phyloP scores from a whole-genome alignment of 1,284 basidiomycete species.

The Meripilus lineatus region DNA sequence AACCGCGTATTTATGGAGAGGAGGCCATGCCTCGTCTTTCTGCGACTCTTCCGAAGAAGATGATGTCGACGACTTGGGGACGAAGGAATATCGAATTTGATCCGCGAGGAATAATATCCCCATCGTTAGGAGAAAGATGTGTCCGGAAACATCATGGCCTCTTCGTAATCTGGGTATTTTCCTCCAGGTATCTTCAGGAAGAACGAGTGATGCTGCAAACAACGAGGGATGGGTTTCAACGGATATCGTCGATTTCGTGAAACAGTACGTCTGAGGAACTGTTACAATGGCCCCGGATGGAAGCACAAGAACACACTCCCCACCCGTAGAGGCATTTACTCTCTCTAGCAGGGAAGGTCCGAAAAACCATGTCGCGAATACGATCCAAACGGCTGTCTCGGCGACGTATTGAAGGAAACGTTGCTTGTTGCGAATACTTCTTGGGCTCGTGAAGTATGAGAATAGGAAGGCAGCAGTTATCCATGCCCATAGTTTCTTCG shows the following conservation, averaged over 20 bases:
- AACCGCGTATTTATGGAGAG: slow-evolving; percentile 43
- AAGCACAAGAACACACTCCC: slow-evolving; percentile 69
- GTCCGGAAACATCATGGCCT: slow-evolving; percentile 94
- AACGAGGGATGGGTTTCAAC: slow-evolving; percentile 60
- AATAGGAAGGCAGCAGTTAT: slow-evolving; percentile 67
- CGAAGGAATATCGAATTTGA: slow-evolving; percentile 56
- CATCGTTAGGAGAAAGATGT: slow-evolving; percentile 89
- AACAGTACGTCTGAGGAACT: slow-evolving; percentile 61
- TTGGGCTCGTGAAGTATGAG: slow-evolving; percentile 51
- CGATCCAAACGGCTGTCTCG: slow-evolving; percentile 67
- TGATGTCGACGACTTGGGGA: not conserved
- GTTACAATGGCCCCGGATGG: slow-evolving; percentile 50
- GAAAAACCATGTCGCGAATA: slow-evolving; percentile 89
- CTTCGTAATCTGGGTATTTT: slow-evolving; percentile 56
- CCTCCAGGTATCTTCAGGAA: slow-evolving; percentile 39
- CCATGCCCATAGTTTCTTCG: slow-evolving; percentile 93
- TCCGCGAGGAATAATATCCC: slow-evolving; percentile 77
- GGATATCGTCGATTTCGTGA: slow-evolving; percentile 45
- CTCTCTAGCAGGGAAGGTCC: slow-evolving; percentile 82
- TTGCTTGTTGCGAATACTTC: slow-evolving; percentile 33
- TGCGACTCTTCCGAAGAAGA: not conserved
- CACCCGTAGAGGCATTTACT: slow-evolving; percentile 73
- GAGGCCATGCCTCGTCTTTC: slow-evolving; percentile 28
- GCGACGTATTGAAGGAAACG: slow-evolving; percentile 56
- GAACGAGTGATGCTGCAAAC: slow-evolving; percentile 42